These are phyloP conservation scores for Erigeron canadensis DNA, from an alignment of 129 eudicot genomes.

Conservation along the genomic window DNA sequence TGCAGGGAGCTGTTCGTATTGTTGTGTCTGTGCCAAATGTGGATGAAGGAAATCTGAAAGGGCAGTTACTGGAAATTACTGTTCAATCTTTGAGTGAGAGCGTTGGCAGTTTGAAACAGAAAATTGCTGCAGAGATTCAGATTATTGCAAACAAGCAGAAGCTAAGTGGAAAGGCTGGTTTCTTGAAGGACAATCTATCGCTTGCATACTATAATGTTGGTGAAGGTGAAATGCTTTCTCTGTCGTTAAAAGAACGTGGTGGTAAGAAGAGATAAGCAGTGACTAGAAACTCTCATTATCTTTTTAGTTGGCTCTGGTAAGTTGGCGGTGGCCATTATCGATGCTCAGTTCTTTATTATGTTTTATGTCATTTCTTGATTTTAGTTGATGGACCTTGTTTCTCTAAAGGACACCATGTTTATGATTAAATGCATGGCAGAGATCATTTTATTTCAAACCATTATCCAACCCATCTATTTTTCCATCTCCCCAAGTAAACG, in stretches of 20 bases:
- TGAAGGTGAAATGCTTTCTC: constrained; percentile 55
- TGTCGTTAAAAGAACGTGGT: constrained; percentile 86
- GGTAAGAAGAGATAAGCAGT: constrained; percentile 68
- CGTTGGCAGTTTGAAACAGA: constrained; percentile 74
- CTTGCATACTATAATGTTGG: constrained; percentile 79
- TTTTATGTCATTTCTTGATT: too few species aligned
- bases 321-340: too few species aligned
- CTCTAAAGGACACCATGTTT: too few species aligned
- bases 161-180: constrained; percentile 84
- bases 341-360: too few species aligned
- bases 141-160: constrained; percentile 85
- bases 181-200: constrained; percentile 75
- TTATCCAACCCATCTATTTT: too few species aligned
- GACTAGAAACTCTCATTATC: too few species aligned
- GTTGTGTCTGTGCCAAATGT: constrained; percentile 68
- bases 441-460: too few species aligned
- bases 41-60: constrained; percentile 87
- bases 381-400: too few species aligned
- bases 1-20: constrained; percentile 79
- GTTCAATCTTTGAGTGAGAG: constrained; percentile 65
- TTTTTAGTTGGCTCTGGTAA: too few species aligned
- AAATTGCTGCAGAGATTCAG: constrained; percentile 81
- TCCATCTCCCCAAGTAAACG: too few species aligned
- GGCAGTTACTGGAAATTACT: constrained; percentile 66
- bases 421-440: too few species aligned